These are phyloP conservation scores for Aspergillus sp. DNA, from an alignment of 2,329 filamentous ascomycete genomes.

Conservation along the genomic window DNA sequence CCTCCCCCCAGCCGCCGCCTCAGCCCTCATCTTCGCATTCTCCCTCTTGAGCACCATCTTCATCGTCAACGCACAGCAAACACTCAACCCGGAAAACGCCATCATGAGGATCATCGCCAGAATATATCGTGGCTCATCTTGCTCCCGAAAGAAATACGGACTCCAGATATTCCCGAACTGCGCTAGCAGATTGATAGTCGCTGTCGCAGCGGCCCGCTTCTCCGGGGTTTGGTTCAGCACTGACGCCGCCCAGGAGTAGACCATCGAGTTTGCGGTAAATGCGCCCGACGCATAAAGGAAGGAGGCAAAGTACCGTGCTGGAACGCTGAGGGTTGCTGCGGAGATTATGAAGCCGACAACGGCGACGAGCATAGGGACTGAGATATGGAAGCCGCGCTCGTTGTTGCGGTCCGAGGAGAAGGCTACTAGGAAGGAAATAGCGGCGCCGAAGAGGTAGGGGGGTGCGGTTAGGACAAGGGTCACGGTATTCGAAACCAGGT, in stretches of 20 bases:
- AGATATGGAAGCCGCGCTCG: neutral
- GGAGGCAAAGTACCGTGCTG: neutral
- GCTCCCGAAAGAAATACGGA: constrained; percentile 35
- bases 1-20: neutral
- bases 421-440: neutral
- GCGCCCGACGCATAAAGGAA: neutral
- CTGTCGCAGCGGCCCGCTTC: neutral
- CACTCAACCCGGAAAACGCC: neutral
- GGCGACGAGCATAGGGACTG: neutral
- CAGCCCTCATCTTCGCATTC: neutral
- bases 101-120: constrained; percentile 26
- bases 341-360: neutral
- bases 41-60: neutral
- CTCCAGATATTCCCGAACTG: constrained; percentile 22
- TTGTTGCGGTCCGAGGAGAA: neutral
- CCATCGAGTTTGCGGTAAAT: neutral
- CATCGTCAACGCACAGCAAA: neutral
- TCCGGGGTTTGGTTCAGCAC: neutral
- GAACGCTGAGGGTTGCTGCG: neutral
- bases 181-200: neutral
- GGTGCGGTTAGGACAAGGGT: neutral
- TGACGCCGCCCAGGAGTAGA: neutral
- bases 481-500: neutral
- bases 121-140: constrained; percentile 29
- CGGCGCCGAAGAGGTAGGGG: neutral